These are phyloP conservation scores for Fragaria ananassa DNA, from an alignment of 306 rosid species.

Conservation along the genomic window DNA sequence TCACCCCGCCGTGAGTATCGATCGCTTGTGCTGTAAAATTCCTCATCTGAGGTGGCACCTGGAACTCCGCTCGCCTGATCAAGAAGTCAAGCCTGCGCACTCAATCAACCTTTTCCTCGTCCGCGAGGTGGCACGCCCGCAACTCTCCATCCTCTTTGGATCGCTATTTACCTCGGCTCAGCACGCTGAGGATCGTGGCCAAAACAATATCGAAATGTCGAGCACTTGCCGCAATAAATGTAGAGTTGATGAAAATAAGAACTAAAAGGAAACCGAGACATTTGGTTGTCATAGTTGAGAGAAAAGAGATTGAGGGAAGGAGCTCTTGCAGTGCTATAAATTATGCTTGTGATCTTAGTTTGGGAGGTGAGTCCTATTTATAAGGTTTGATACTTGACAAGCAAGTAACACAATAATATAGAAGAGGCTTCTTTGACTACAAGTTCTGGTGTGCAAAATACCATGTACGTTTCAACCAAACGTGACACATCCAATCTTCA, in stretches of 20 bases:
- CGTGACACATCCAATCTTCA: slow-evolving; percentile 4
- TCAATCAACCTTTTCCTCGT: too few relatives aligned
- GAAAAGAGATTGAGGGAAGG: background rate
- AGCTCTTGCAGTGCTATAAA: background rate
- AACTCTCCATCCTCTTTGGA: too few relatives aligned
- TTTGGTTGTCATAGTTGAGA: slow-evolving; percentile 27
- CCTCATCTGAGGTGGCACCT: too few relatives aligned
- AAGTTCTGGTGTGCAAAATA: background rate
- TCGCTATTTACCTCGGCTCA: too few relatives aligned
- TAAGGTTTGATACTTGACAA: background rate
- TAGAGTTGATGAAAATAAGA: slow-evolving; percentile 25
- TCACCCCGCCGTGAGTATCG: too few relatives aligned
- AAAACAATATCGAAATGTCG: slow-evolving; percentile 56
- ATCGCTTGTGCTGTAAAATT: too few relatives aligned
- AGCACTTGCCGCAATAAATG: slow-evolving; percentile 29
- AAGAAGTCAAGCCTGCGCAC: too few relatives aligned
- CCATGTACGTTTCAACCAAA: slow-evolving; percentile 5
- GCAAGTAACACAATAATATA: background rate
- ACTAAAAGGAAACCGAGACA: slow-evolving; percentile 17
- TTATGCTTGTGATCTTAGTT: background rate
- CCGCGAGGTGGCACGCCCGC: too few relatives aligned
- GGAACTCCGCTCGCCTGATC: too few relatives aligned
- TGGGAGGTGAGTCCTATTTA: slow-evolving; percentile 1
- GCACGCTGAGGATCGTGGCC: too few relatives aligned
- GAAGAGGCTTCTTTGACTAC: slow-evolving; percentile 13